These are phyloP conservation scores for Saccharomycopsis malanga DNA, from an alignment of 805 yeast genomes.

Conservation along the genomic window DNA sequence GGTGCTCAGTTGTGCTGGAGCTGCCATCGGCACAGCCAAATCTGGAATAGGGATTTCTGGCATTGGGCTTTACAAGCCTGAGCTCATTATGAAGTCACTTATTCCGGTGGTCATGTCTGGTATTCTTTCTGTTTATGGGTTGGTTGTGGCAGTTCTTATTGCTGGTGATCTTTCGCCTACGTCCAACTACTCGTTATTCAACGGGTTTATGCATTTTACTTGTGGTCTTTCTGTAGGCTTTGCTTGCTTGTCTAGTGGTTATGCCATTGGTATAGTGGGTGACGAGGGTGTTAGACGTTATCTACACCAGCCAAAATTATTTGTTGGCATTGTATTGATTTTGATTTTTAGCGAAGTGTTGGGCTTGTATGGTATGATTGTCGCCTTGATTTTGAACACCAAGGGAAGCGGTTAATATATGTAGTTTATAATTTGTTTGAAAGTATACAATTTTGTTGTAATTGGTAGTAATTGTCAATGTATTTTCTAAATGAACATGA, in stretches of 20 bases:
- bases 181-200: constrained; percentile 75
- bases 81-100: constrained; percentile 87
- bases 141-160: constrained; percentile 91
- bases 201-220: constrained; percentile 97
- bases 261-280: constrained; percentile 91
- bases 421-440: too few species aligned
- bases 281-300: constrained; percentile 87
- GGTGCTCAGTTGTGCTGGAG: constrained; percentile 91
- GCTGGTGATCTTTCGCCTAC: constrained; percentile 74
- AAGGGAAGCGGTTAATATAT: constrained; percentile 67
- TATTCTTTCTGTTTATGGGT: constrained; percentile 92
- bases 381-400: constrained; percentile 87
- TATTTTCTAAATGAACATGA: neutral
- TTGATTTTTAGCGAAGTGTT: constrained; percentile 87
- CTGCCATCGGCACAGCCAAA: constrained; percentile 97
- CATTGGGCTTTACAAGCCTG: constrained; percentile 96
- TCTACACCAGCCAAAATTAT: constrained; percentile 81
- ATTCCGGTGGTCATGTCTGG: constrained; percentile 99
- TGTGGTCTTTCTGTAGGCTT: constrained; percentile 96
- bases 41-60: constrained; percentile 98
- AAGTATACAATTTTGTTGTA: neutral
- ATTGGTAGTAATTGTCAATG: neutral
- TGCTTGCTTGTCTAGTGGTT: constrained; percentile 93
- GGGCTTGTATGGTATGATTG: constrained; percentile 90
- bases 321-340: constrained; percentile 85